phyloP scores from a whole-genome alignment of 1,284 basidiomycete species.

The Cutaneotrichosporon sp. region DNA sequence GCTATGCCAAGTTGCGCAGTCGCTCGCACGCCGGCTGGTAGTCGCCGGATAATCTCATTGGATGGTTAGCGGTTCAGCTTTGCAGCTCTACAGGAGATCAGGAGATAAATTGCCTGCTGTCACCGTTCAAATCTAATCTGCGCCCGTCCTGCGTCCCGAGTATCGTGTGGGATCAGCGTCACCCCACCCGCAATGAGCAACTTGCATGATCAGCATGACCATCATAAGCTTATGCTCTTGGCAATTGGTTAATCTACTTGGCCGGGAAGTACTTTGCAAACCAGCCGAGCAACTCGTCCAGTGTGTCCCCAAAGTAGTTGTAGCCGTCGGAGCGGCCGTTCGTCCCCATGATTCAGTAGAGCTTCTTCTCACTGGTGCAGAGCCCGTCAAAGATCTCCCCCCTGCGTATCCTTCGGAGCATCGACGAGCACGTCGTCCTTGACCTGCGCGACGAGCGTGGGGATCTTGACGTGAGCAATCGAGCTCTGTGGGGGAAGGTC shows the following conservation, averaged over 20 bases:
- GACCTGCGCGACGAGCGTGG: slow-evolving; percentile 14
- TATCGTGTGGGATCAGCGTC: too few relatives aligned
- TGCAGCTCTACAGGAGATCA: too few relatives aligned
- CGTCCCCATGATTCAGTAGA: slow-evolving; percentile 18
- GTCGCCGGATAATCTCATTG: too few relatives aligned
- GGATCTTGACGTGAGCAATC: not conserved
- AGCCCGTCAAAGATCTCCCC: slow-evolving; percentile 17
- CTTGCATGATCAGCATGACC: too few relatives aligned
- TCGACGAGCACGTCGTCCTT: slow-evolving; percentile 1
- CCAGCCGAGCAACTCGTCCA: slow-evolving; percentile 11
- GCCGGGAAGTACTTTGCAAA: slow-evolving; percentile 13
- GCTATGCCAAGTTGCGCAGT: too few relatives aligned
- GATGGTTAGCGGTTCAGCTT: too few relatives aligned
- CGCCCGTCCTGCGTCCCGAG: too few relatives aligned
- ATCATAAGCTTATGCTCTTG: too few relatives aligned
- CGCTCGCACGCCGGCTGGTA: too few relatives aligned
- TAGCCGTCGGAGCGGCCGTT: slow-evolving; percentile 16
- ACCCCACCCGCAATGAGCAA: too few relatives aligned
- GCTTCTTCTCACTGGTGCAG: slow-evolving; percentile 12
- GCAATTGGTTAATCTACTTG: not conserved
- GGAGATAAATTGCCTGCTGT: too few relatives aligned
- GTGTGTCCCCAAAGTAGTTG: slow-evolving; percentile 12
- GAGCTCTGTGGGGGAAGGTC: slow-evolving; percentile 7
- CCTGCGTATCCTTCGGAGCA: slow-evolving; percentile 14
- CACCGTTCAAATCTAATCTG: too few relatives aligned